A percentile compares a stretch with the other conserved stretches of the same genome.
phyloP scores from a whole-genome alignment of 2,329 filamentous ascomycete genomes.

The Stenocarpella maydis region DNA sequence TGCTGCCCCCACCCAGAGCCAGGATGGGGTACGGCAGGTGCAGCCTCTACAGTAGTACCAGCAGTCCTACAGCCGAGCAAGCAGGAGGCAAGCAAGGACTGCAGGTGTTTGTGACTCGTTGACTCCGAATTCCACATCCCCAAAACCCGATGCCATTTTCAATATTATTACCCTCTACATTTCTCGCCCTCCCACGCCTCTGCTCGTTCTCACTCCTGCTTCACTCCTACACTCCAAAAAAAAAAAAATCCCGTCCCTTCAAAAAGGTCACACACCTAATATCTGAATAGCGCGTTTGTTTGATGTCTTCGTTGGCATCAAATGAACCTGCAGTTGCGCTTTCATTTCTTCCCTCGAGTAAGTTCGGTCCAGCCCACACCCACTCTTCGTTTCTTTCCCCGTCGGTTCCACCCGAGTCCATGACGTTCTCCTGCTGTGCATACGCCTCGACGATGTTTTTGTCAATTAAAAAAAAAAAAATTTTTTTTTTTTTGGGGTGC shows the following conservation, averaged over 20 bases:
- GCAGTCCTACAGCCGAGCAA: too few species aligned
- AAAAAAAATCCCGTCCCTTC: constrained; percentile 35
- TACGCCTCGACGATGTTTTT: constrained; percentile 16
- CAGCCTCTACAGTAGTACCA: too few species aligned
- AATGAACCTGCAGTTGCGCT: constrained; percentile 93
- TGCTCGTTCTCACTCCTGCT: not conserved
- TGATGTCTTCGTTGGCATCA: constrained; percentile 87
- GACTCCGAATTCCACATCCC: not conserved
- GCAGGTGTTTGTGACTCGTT: constrained; percentile 16
- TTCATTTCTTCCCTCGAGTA: constrained; percentile 70
- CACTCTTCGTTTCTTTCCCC: constrained; percentile 17
- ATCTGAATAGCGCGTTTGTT: constrained; percentile 81
- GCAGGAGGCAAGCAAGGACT: not conserved
- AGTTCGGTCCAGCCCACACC: constrained; percentile 43
- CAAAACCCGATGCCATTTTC: constrained; percentile 1
- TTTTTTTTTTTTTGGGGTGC: too few species aligned
- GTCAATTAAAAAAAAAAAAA: not conserved
- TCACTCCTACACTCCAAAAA: constrained; percentile 11
- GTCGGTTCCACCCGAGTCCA: constrained; percentile 38
- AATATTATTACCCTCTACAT: constrained; percentile 35
- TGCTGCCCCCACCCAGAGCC: not conserved
- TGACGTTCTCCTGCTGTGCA: constrained; percentile 11
- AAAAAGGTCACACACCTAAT: too few species aligned
- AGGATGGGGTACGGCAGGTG: not conserved
- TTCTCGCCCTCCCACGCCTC: constrained; percentile 24